Evolutionary conservation across 768 basidiomycete species (phyloP).

Genomic region (Porpolomopsis calyptriformis): DNA sequence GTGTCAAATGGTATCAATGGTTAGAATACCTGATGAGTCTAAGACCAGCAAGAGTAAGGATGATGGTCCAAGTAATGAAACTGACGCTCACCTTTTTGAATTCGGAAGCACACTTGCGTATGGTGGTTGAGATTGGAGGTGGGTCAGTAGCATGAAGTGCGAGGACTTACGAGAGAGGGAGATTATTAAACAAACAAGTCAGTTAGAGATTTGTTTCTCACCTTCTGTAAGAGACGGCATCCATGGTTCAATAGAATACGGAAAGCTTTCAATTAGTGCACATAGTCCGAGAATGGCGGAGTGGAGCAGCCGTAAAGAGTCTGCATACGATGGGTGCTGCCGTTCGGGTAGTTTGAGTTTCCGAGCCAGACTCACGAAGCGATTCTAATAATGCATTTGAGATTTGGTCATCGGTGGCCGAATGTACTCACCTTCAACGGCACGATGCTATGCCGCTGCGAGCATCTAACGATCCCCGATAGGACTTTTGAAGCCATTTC

Average conservation of each 20-base stretch:
- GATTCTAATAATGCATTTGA: constrained; percentile 41
- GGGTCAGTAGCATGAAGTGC: constrained; percentile 77
- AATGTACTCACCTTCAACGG: constrained; percentile 57
- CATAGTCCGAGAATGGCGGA: constrained; percentile 86
- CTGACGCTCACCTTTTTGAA: constrained; percentile 61
- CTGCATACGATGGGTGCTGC: constrained; percentile 61
- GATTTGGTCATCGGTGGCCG: constrained; percentile 1
- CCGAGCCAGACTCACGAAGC: constrained; percentile 58
- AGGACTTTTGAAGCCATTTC: constrained; percentile 83
- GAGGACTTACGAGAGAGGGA: constrained; percentile 37
- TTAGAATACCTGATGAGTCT: constrained; percentile 52
- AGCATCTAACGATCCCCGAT: constrained; percentile 79
- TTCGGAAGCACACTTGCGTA: constrained; percentile 74
- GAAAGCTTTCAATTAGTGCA: constrained; percentile 85
- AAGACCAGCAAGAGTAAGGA: constrained; percentile 9
- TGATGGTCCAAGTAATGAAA: constrained; percentile 8
- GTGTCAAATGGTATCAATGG: constrained; percentile 7
- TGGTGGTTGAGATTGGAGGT: constrained; percentile 82
- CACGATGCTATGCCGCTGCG: constrained; percentile 79
- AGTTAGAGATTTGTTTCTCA: constrained; percentile 20
- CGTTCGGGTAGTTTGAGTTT: constrained; percentile 57
- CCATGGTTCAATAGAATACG: constrained; percentile 91
- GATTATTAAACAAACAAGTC: constrained; percentile 3
- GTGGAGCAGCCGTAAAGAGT: constrained; percentile 63
- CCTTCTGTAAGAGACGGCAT: constrained; percentile 76